These are phyloP conservation scores for Penicilliopsis zonata DNA, from an alignment of 495 filamentous ascomycete genomes.

Conservation along the genomic window DNA sequence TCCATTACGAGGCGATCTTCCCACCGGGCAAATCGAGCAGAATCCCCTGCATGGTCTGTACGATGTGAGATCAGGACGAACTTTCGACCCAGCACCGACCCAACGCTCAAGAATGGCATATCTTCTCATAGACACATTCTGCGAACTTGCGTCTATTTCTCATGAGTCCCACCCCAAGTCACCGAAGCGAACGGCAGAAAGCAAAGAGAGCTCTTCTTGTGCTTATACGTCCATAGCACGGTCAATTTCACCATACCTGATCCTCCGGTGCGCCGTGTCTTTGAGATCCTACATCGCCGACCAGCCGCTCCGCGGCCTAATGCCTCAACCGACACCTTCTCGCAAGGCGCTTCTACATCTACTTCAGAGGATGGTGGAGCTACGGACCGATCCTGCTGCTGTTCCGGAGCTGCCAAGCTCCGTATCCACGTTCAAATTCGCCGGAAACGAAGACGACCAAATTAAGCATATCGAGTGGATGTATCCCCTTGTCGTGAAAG, in stretches of 20 bases:
- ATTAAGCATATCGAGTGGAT: constrained; percentile 70
- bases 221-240: constrained; percentile 52
- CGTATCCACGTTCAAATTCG: constrained; percentile 29
- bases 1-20: constrained; percentile 51
- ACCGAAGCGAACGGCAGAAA: constrained; percentile 16
- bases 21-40: constrained; percentile 30
- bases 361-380: constrained; percentile 46
- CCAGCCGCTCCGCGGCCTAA: constrained; percentile 80
- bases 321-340: constrained; percentile 80
- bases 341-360: constrained; percentile 66
- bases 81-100: constrained; percentile 51
- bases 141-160: constrained; percentile 51
- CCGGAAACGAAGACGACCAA: constrained; percentile 9
- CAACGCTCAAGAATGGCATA: constrained; percentile 64
- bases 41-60: constrained; percentile 51
- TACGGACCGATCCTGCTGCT: constrained; percentile 60
- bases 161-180: constrained; percentile 8
- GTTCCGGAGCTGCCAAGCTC: constrained; percentile 46
- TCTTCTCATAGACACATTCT: constrained; percentile 67
- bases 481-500: constrained; percentile 67
- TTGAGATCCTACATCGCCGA: constrained; percentile 79
- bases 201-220: constrained; percentile 1
- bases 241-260: constrained; percentile 70
- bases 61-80: constrained; percentile 54
- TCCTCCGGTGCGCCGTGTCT: constrained; percentile 68